phyloP scores from a whole-genome alignment of 2,329 filamentous ascomycete genomes.

The Byssoonygena ceratinophila region DNA sequence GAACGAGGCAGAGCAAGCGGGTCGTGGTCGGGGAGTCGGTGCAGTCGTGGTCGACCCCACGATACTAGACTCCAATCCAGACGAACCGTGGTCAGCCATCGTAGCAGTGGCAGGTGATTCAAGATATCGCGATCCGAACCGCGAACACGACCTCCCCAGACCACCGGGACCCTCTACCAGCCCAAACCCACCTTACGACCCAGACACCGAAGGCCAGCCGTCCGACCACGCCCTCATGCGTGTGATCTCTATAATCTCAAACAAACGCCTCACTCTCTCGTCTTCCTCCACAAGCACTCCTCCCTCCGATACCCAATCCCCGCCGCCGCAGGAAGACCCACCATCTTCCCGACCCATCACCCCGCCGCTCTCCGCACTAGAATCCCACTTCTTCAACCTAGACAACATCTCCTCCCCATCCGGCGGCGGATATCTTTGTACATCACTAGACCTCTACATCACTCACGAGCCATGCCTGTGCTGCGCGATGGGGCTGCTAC shows the following conservation, averaged over 20 bases:
- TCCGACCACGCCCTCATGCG: constrained; percentile 41
- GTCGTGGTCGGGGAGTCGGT: constrained; percentile 33
- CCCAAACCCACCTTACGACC: constrained; percentile 19
- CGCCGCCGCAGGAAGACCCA: neutral
- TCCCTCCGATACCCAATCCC: neutral
- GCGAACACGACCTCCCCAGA: neutral
- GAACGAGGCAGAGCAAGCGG: constrained; percentile 28
- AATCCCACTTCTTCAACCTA: constrained; percentile 45
- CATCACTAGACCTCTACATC: constrained; percentile 83
- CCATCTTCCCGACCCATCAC: neutral
- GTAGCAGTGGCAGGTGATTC: constrained; percentile 38
- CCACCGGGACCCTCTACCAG: neutral
- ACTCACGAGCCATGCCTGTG: constrained; percentile 95
- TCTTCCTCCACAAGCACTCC: constrained; percentile 14
- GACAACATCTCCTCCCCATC: constrained; percentile 61
- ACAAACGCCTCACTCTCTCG: constrained; percentile 25
- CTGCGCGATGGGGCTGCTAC: constrained; percentile 92
- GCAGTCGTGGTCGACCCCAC: constrained; percentile 38
- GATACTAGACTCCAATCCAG: constrained; percentile 22
- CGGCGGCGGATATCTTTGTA: constrained; percentile 81
- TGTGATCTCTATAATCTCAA: constrained; percentile 34
- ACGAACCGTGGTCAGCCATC: constrained; percentile 31
- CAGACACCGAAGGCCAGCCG: constrained; percentile 34
- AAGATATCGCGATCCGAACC: constrained; percentile 23
- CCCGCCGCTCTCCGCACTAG: constrained; percentile 21